A percentile compares a stretch with the other conserved stretches of the same genome.
phyloP scores from a whole-genome alignment of 2,329 filamentous ascomycete genomes.

The Meredithiella fracta region DNA sequence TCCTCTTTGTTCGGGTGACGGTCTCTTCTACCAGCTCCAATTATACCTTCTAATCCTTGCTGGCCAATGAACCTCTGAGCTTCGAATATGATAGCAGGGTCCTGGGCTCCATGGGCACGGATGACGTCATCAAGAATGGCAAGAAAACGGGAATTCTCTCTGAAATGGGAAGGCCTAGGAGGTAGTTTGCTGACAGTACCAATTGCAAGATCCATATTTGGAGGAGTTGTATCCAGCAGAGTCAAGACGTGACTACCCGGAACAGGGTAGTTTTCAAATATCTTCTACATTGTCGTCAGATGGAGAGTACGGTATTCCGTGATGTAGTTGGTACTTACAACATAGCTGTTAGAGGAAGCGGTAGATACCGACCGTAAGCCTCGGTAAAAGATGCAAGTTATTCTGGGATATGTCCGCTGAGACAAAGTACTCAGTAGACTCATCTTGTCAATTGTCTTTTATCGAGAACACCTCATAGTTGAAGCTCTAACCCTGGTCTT shows the following conservation, averaged over 20 bases:
- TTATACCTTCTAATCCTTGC: constrained; percentile 23
- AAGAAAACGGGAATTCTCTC: constrained; percentile 43
- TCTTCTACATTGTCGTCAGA: constrained; percentile 31
- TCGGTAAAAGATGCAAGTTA: too few species aligned
- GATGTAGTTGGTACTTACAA: constrained; percentile 27
- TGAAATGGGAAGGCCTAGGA: constrained; percentile 43
- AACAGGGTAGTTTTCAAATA: constrained; percentile 32
- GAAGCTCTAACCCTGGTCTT: constrained; percentile 2
- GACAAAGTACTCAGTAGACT: too few species aligned
- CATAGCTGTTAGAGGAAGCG: constrained; percentile 31
- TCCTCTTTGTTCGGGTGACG: constrained; percentile 24
- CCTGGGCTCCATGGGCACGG: constrained; percentile 35
- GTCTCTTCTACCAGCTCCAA: background rate
- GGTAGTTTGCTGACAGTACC: constrained; percentile 42
- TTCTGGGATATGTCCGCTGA: too few species aligned
- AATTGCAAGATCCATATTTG: constrained; percentile 36
- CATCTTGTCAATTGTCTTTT: too few species aligned
- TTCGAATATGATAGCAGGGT: constrained; percentile 38
- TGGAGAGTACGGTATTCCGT: background rate
- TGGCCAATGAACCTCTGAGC: constrained; percentile 44
- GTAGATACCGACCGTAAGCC: too few species aligned
- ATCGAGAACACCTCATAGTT: background rate
- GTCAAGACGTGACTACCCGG: constrained; percentile 38
- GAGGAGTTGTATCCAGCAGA: constrained; percentile 41
- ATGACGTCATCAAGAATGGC: constrained; percentile 42